Evolutionary conservation across 2,329 filamentous ascomycete genomes (phyloP).

Genomic region (Fusarium tanahbumbuense): DNA sequence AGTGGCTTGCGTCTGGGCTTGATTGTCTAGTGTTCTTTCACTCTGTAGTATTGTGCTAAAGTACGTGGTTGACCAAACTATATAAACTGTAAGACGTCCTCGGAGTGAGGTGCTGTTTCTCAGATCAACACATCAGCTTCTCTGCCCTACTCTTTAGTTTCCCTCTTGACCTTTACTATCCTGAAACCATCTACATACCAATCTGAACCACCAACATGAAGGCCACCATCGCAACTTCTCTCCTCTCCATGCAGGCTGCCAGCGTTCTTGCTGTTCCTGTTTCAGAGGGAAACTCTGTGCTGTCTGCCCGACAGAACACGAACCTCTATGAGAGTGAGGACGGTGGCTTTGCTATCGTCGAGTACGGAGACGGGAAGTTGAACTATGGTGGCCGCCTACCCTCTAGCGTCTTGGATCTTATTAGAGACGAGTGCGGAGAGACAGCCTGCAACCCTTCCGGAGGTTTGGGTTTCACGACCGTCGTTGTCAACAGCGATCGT

Average conservation of each 20-base stretch:
- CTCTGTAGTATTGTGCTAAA: background rate
- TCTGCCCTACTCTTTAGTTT: background rate
- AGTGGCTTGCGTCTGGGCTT: background rate
- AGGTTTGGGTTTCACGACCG: background rate
- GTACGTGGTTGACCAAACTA: background rate
- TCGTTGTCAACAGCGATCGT: background rate
- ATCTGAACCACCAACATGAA: background rate
- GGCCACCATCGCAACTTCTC: background rate
- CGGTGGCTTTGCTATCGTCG: background rate
- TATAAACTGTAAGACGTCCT: background rate
- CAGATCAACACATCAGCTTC: background rate
- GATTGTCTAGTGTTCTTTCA: background rate
- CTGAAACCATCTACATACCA: background rate
- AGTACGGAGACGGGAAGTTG: background rate
- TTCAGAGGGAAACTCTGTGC: background rate
- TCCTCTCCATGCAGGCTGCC: background rate
- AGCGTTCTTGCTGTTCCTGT: background rate
- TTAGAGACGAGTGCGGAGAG: background rate
- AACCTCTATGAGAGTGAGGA: background rate
- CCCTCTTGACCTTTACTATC: background rate
- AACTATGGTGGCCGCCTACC: background rate
- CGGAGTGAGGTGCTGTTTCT: background rate
- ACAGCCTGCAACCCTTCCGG: background rate
- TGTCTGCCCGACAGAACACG: background rate
- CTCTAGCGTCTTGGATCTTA: background rate